Evolutionary conservation across 192 early-diverging fungal genomes (phyloP), one percentile per base, ranked within the genome.

Genomic region (Geranomyces variabilis): DNA sequence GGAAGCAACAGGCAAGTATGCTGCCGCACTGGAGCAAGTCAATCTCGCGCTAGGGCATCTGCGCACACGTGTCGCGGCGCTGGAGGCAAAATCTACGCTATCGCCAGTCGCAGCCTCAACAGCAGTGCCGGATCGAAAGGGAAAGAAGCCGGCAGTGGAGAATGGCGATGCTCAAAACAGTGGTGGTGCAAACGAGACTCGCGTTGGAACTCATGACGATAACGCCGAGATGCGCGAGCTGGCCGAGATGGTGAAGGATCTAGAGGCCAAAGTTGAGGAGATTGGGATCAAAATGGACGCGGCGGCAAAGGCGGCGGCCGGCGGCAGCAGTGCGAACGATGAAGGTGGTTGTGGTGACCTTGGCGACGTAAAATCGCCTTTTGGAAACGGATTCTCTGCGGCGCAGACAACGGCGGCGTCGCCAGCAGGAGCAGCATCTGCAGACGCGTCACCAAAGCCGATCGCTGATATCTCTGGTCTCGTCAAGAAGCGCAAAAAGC

Each of bases 401-500:
- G n/a, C n/a, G n/a, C n/a, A n/a, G n/a, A n/a, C n/a, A n/a, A n/a
- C n/a, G n/a, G n/a, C n/a, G n/a, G n/a, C n/a, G n/a, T n/a, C n/a
- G n/a, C n/a, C n/a, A n/a, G n/a, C n/a, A n/a, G n/a, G n/a, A n/a
- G n/a, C n/a, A n/a, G n/a, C n/a, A n/a, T n/a, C n/a, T n/a, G n/a
- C n/a, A n/a, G n/a, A n/a, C n/a, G n/a, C n/a, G n/a, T n/a, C n/a
- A n/a, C n/a, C n/a, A n/a, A 28, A 28, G 10, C 69, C 69, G 14
- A 46, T 71, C 22, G 45, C 47, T 15, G 69, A 71, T 29, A 63
- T 71, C 29, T 47, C 34, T 17, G 45, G 59, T 48, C 60, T 71
- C 12, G 59, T 71, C 43, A 71, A 63, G 60, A 71, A 71, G 69
- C 58, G 69, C 22, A 71, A 71, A n/a, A n/a, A n/a, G n/a, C n/a